Evolutionary conservation across 1,284 basidiomycete genomes (phyloP).

Genomic region (Fomitiporia mediterranea): DNA sequence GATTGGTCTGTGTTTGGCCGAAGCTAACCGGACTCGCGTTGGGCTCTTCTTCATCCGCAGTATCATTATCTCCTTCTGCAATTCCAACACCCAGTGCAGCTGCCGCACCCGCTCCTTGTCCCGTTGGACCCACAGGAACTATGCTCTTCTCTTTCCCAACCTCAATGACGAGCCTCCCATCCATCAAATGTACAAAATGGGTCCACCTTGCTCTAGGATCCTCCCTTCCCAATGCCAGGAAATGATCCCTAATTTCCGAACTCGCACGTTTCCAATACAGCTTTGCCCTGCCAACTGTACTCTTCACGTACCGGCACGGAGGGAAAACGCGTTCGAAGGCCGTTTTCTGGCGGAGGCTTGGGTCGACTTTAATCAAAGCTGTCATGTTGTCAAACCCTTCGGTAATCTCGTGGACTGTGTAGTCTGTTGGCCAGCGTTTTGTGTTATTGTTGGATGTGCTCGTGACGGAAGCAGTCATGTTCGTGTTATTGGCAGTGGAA

Average conservation of each 20-base stretch:
- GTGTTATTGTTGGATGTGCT: not conserved
- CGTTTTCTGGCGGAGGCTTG: slow-evolving; percentile 12
- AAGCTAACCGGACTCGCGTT: slow-evolving; percentile 3
- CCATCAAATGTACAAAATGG: slow-evolving; percentile 20
- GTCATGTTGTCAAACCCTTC: slow-evolving; percentile 15
- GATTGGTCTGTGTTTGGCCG: slow-evolving; percentile 1
- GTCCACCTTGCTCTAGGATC: slow-evolving; percentile 15
- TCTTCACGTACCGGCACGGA: slow-evolving; percentile 20
- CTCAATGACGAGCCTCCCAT: slow-evolving; percentile 18
- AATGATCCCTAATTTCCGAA: slow-evolving; percentile 13
- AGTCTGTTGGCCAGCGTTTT: slow-evolving; percentile 20
- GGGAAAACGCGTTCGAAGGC: slow-evolving; percentile 19
- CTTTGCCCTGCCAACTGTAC: slow-evolving; percentile 20
- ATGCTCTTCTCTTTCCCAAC: slow-evolving; percentile 10
- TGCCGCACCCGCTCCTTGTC: not conserved
- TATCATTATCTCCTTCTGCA: slow-evolving; percentile 7
- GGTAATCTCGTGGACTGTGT: slow-evolving; percentile 18
- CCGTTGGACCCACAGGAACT: not conserved
- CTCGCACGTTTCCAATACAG: slow-evolving; percentile 20
- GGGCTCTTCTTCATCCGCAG: slow-evolving; percentile 10
- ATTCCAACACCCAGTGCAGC: not conserved
- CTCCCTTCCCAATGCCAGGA: slow-evolving; percentile 9
- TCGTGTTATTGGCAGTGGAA: not conserved
- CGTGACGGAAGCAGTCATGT: not conserved
- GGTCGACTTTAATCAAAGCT: slow-evolving; percentile 8